Percentiles rank a stretch among this genome's conserved stretches.
Evolutionary conservation across 306 rosid species (phyloP).

Genomic region (Vigna trinervia): DNA sequence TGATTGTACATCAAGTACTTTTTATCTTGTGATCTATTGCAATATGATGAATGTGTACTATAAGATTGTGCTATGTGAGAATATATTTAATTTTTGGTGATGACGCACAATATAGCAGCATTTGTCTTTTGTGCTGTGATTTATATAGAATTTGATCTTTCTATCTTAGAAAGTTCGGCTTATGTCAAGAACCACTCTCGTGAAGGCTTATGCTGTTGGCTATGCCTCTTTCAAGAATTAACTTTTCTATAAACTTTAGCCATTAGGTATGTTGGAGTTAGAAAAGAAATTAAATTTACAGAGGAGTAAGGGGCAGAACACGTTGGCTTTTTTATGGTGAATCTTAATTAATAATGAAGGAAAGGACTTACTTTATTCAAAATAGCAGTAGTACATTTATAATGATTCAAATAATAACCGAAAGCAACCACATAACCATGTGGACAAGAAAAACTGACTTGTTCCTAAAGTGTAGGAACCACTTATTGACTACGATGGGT

Average conservation of each 20-base stretch:
- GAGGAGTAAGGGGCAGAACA: no score
- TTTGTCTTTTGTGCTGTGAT: conserved; percentile 9
- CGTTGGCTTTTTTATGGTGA: no score
- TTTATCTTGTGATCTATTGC: conserved; percentile 25
- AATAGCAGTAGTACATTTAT: no score
- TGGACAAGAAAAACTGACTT: no score
- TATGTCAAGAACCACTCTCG: neutral
- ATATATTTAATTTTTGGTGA: neutral
- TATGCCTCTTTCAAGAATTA: conserved; percentile 13
- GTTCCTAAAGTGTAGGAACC: no score
- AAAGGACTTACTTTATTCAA: no score
- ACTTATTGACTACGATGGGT: no score
- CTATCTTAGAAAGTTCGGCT: conserved; percentile 30
- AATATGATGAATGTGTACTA: conserved; percentile 2
- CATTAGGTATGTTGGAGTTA: neutral
- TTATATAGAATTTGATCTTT: conserved; percentile 11
- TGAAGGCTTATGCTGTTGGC: neutral
- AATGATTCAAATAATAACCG: no score
- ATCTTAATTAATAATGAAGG: no score
- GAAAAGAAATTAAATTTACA: no score
- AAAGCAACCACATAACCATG: no score
- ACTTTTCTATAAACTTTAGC: neutral
- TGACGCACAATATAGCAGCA: neutral
- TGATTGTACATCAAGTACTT: conserved; percentile 23
- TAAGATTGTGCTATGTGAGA: conserved; percentile 12